phyloP scores from a whole-genome alignment of 345 rosid genomes.

The Camelina sativa region DNA sequence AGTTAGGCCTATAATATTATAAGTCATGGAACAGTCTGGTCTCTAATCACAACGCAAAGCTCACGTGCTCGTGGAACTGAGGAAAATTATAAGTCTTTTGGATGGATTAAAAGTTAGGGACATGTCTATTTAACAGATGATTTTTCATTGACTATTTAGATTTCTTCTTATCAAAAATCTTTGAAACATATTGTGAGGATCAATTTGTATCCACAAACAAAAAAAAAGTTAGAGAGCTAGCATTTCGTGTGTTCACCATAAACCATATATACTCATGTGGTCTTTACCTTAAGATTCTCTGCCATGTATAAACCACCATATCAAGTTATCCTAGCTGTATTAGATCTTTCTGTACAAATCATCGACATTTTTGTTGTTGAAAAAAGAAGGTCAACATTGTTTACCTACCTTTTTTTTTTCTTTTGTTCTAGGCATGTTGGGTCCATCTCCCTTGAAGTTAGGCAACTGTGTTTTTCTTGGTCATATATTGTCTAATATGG shows the following conservation, averaged over 20 bases:
- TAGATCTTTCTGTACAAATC: slow-evolving; percentile 42
- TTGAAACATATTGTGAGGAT: slow-evolving; percentile 9
- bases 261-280: slow-evolving; percentile 17
- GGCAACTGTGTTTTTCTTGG: slow-evolving; percentile 35
- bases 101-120: slow-evolving; percentile 20
- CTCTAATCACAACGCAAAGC: slow-evolving; percentile 22
- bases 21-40: slow-evolving; percentile 30
- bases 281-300: slow-evolving; percentile 28
- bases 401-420: slow-evolving; percentile 31
- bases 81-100: slow-evolving; percentile 9
- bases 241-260: slow-evolving; percentile 42
- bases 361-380: slow-evolving; percentile 25
- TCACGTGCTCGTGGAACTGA: background rate
- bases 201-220: slow-evolving; percentile 26
- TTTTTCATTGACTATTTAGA: slow-evolving; percentile 22
- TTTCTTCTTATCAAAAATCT: background rate
- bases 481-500: slow-evolving; percentile 27
- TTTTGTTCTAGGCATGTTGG: slow-evolving; percentile 14
- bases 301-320: slow-evolving; percentile 37
- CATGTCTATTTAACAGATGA: slow-evolving; percentile 20
- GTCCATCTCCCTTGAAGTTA: slow-evolving; percentile 37
- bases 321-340: slow-evolving; percentile 50
- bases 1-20: slow-evolving; percentile 7
- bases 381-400: slow-evolving; percentile 44
- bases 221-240: background rate